phyloP scores from a whole-genome alignment of 352 stramenopile genomes.

The Peronospora farinosa region DNA sequence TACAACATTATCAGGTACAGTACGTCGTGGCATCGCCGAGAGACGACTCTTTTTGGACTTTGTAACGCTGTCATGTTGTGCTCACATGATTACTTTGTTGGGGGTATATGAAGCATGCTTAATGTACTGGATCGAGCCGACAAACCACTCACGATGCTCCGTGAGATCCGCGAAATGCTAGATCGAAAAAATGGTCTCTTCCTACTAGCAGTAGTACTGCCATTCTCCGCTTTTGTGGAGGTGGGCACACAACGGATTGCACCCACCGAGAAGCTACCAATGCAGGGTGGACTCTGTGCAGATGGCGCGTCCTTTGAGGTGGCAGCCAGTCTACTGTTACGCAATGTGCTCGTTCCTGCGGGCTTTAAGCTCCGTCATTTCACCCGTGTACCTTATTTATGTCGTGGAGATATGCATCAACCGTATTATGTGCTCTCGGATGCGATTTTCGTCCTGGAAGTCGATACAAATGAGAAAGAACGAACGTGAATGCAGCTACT shows the following conservation, averaged over 20 bases:
- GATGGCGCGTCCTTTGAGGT: constrained; percentile 65
- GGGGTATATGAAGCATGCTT: constrained; percentile 42
- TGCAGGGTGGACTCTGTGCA: constrained; percentile 54
- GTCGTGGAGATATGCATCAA: constrained; percentile 65
- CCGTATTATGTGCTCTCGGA: constrained; percentile 84
- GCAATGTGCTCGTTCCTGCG: constrained; percentile 58
- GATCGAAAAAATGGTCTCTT: constrained; percentile 67
- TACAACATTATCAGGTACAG: constrained; percentile 86
- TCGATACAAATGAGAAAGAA: constrained; percentile 27
- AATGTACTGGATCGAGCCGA: constrained; percentile 81
- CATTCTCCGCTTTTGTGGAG: constrained; percentile 79
- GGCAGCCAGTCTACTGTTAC: constrained; percentile 47
- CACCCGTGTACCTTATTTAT: constrained; percentile 80
- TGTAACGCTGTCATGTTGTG: constrained; percentile 19
- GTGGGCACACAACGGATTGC: constrained; percentile 55
- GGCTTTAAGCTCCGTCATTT: constrained; percentile 78
- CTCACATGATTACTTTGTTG: constrained; percentile 12
- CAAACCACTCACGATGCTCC: constrained; percentile 72
- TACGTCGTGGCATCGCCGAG: constrained; percentile 2
- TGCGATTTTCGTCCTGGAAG: constrained; percentile 74
- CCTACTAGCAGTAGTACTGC: constrained; percentile 69
- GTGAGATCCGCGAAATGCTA: constrained; percentile 68
- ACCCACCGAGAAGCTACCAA: constrained; percentile 58
- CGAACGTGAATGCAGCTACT: constrained; percentile 20
- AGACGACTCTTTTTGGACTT: constrained; percentile 16